Base-by-base conservation (phyloP, 2,329 filamentous ascomycete genomes). In the Eurotiales sp. region DNA sequence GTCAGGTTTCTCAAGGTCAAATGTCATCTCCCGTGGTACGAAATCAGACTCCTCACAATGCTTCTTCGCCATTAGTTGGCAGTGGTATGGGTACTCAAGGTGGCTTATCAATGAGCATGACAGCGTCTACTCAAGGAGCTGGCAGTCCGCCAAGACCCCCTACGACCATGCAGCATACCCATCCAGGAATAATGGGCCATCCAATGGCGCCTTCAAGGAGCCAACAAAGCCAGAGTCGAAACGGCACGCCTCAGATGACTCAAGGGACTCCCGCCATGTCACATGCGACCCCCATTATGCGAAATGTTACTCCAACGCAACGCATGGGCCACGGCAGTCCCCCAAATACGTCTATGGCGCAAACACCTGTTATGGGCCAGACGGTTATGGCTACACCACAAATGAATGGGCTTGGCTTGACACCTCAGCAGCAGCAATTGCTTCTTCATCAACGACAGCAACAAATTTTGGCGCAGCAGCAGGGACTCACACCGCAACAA, bases 191-290 rank as follows among this genome's bases (percentile, higher is more conserved):
- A 14, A 72, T 73, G 64, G 63, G 67, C 53, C 70, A 72, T 53
- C 66, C 70, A 7, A 77, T 77, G 74, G 69, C 65, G 15, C 61
- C 72, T 36, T 71, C 66, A 11, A 64, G 70, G 46, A 75, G 73
- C 53, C 71, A 74, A 45, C 72, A 75, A 63, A 72, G 72, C 25
- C 70, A 67, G 17, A 76, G 73, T 53, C 69, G 72, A 49, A 69
- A 77, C 52, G 73, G 74, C 10, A 77, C 74, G 15, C 74, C 74
- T 4, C 72, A 75, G 54, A 72, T 77, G 64, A 63, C 68, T 7
- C 71, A 75, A 44, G 69, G 72, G 36, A 76, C 73, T 2, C 73
- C 73, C 8, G 70, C 70, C 19, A 69, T 73, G 64, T 68, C 68
- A 17, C 73, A 76, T 52, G 70, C 73, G 19, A 77, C 74, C 3